A percentile compares a stretch with the other conserved stretches of the same genome.
phyloP scores from a whole-genome alignment of 495 filamentous ascomycete genomes.

The Tuber borchii region DNA sequence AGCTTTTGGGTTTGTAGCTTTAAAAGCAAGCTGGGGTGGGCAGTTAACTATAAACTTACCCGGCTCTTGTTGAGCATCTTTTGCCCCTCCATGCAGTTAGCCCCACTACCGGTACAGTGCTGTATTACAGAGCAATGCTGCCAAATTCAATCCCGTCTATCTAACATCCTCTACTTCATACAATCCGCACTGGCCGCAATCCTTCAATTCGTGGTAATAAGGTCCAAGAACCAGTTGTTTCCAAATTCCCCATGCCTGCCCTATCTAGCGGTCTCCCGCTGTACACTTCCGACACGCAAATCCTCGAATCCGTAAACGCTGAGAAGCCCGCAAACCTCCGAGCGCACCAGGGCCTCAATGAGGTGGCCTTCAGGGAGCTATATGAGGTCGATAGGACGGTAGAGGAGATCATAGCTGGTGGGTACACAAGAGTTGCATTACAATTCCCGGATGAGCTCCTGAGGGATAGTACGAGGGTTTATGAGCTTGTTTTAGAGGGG shows the following conservation, averaged over 20 bases:
- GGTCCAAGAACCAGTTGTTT: conserved; percentile 4
- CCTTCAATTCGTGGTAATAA: not conserved
- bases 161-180: not conserved
- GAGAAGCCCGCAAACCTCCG: conserved; percentile 39
- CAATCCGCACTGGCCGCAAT: not conserved
- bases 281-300: conserved; percentile 77
- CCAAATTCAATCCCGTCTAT: not conserved
- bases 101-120: not conserved
- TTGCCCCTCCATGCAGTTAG: not conserved
- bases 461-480: conserved; percentile 74
- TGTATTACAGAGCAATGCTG: not conserved
- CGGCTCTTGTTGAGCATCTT: not conserved
- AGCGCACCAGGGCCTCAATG: conserved; percentile 48
- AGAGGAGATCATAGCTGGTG: conserved; percentile 60
- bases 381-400: conserved; percentile 86
- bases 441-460: conserved; percentile 95
- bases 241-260: conserved; percentile 3
- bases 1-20: not conserved
- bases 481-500: conserved; percentile 58
- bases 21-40: not conserved
- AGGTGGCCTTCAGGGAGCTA: conserved; percentile 65
- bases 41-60: not conserved
- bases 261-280: conserved; percentile 53
- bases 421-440: conserved; percentile 72
- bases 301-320: conserved; percentile 58